Evolutionary conservation across 202 grass and related monocot genomes (phyloP), one percentile per base, ranked within the genome.

Genomic region (Saccharum hybrid): DNA sequence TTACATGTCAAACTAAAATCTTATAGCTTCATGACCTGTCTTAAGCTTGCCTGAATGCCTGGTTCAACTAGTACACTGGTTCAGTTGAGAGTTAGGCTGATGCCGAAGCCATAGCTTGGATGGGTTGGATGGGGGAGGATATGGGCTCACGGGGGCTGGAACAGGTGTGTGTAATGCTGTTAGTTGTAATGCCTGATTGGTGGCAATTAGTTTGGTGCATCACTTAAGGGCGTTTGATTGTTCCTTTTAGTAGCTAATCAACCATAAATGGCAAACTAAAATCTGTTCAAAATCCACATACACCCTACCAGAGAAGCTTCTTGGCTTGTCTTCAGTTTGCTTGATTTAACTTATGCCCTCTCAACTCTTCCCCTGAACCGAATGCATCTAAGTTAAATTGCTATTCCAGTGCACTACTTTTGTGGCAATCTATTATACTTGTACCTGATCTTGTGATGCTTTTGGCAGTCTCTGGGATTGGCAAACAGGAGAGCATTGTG

Each of bases 401-500:
- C 54, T 83, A 18, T 30, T 90, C 14, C 31, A 31, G 4, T 57
- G 14, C 11, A 59, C n/a, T 64, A 10, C 23, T 48, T 66, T 12
- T 13, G 4, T 76, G 51, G 15, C 22, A 66, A 45, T 56, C 31
- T n/a, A 59, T 59, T 22, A 59, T 52, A 13, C 49, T 52, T 39
- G 31, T 40, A 23, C 5, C n/a, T 59, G n/a, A 83, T 80, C 18
- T 59, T 36, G 0, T 60, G 19, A 81, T 65, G 22, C 43, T 87
- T 65, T 7, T 59, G 23, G 80, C 76, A 87, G 81, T 21, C 68
- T 76, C 14, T 90, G 81, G 88, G 84, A 90, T 83, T 90, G 88
- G 88, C 51, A 54, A 18, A 64, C 9, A 2, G 81, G 45, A 12
- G 88, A 87, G 26, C 70, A 83, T 48, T 56, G 13, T 0, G 54